Evolutionary conservation across 768 basidiomycete genomes (phyloP), one percentile per base, ranked within the genome.

Genomic region (Fomitopsis pulvina): DNA sequence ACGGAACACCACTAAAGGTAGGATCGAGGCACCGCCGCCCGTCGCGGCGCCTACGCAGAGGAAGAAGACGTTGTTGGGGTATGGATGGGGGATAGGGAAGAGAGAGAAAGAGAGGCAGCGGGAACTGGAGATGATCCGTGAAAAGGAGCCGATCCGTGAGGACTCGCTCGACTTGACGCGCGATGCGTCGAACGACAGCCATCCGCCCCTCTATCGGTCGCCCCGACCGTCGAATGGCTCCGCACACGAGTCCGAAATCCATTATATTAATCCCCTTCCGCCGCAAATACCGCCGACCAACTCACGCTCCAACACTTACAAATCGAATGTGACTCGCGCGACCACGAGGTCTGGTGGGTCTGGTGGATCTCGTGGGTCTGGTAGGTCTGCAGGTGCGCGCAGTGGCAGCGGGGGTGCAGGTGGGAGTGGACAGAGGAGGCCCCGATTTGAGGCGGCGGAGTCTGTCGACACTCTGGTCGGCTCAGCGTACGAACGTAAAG

Each of bases 401-500:
- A 24, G 22, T 25, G 44, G 41, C 18, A 16, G 41, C 10, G 12
- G 32, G 47, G 22, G 37, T 26, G 41, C 26, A 39, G 50, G 58
- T 55, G 52, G 34, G 18, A 37, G 34, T 37, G 34, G 34, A 16
- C 34, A 37, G 34, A 53, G 41, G 4, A 72, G 76, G 4, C 72
- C 76, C 24, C 65, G 62, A 22, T 45, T 72, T 14, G 66, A 72
- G 26, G 72, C 79, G n/a, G 78, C 76, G 21, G 83, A 87, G 55
- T 87, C 87, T 2, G 71, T 78, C 1, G 79, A 77, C 54, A 89
- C 86, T 1, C 78, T 89, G 25, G 77, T 89, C n/a, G 86, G 86
- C 2, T 85, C 83, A 16, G 83, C 83, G 1, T 67, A 74, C 43
- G 80, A 85, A 50, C 77, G 85, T 58, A 89, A 89, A 67, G 68